Conservation (phyloP, 306 rosid species). For the Acacia crassicarpa region DNA sequence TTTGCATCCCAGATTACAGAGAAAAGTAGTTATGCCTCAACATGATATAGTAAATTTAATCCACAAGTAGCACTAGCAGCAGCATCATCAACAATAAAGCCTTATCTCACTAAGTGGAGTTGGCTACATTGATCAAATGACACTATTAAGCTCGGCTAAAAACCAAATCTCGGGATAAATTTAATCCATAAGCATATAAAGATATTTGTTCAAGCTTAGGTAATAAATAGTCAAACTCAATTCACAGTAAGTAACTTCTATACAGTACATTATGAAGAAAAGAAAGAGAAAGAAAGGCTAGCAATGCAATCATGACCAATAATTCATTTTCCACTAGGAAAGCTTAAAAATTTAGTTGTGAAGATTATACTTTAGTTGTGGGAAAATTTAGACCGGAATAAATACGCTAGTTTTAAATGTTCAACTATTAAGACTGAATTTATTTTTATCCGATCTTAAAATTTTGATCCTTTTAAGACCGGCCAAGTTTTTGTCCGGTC, state of each 20-base stretch:
- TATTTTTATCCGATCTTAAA: too few relatives aligned
- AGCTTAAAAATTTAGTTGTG: neutral
- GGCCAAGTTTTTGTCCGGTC: too few relatives aligned
- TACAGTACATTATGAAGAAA: neutral
- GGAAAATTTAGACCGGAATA: too few relatives aligned
- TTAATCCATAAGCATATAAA: neutral
- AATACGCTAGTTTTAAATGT: too few relatives aligned
- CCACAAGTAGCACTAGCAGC: too few relatives aligned
- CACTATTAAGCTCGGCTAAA: too few relatives aligned
- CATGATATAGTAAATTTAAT: neutral
- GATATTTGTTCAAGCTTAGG: neutral
- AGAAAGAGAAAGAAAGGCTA: neutral
- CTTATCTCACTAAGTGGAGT: too few relatives aligned
- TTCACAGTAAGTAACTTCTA: neutral
- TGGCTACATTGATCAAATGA: too few relatives aligned
- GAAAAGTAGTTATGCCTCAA: neutral
- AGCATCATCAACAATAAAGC: too few relatives aligned
- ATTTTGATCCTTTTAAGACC: too few relatives aligned
- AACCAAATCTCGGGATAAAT: too few relatives aligned
- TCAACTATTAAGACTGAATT: too few relatives aligned
- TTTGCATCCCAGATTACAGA: neutral
- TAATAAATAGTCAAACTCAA: neutral
- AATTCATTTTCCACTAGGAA: constrained; percentile 15
- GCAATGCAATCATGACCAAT: neutral
- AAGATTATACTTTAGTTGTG: neutral